These are phyloP conservation scores for Fusarium sp. DNA, from an alignment of 2,329 filamentous ascomycete genomes.

Conservation along the genomic window DNA sequence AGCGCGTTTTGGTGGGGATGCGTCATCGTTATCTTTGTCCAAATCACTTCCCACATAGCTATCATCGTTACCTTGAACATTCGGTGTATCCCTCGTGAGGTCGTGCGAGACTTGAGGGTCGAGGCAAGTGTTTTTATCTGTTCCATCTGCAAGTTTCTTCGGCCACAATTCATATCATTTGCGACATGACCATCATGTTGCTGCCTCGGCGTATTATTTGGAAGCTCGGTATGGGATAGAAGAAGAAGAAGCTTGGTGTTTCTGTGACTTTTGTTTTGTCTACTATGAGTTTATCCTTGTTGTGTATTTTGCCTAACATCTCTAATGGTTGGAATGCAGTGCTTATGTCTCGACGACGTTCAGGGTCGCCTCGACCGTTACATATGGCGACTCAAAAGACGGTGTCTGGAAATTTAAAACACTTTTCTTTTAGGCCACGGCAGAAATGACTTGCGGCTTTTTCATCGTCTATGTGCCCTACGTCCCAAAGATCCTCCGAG, in stretches of 20 bases:
- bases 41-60: conserved; percentile 35
- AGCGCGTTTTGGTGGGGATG: conserved; percentile 53
- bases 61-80: conserved; percentile 9
- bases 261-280: conserved; percentile 45
- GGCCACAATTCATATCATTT: conserved; percentile 2
- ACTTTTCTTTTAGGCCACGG: conserved; percentile 10
- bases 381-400: conserved; percentile 1
- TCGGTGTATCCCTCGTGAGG: conserved; percentile 13
- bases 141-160: conserved; percentile 1
- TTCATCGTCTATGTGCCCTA: conserved; percentile 12
- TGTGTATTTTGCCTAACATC: not conserved
- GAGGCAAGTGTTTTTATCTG: conserved; percentile 10
- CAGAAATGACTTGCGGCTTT: conserved; percentile 19
- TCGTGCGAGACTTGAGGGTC: conserved; percentile 2
- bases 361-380: conserved; percentile 2
- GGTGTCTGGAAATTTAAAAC: not conserved
- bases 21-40: conserved; percentile 45
- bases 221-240: conserved; percentile 46
- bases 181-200: conserved; percentile 45
- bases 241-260: conserved; percentile 47
- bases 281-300: conserved; percentile 1
- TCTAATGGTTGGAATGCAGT: not conserved
- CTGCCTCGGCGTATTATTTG: conserved; percentile 49
- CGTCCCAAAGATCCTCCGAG: conserved; percentile 20
- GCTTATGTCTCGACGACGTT: conserved; percentile 2